Evolutionary conservation across 306 rosid genomes (phyloP).

Genomic region (Ochetophila trinervis): DNA sequence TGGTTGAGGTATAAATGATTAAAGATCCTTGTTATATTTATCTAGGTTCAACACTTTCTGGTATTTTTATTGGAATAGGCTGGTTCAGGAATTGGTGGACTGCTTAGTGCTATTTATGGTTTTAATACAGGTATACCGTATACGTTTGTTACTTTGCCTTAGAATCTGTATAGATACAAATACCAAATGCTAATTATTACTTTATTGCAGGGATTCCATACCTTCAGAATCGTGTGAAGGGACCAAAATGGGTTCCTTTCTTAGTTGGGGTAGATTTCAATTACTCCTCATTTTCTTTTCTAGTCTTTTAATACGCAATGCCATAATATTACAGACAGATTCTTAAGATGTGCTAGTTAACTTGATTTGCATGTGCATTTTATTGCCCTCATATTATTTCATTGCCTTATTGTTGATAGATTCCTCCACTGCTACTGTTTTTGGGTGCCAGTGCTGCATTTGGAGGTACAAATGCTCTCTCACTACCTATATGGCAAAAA

Average conservation of each 20-base stretch:
- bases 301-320: constrained; percentile 4
- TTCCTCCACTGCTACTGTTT: constrained; percentile 76
- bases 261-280: constrained; percentile 61
- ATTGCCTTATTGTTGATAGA: constrained; percentile 38
- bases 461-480: constrained; percentile 57
- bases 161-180: not conserved
- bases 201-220: constrained; percentile 68
- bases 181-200: constrained; percentile 24
- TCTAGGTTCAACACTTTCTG: no score
- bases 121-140: constrained; percentile 68
- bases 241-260: constrained; percentile 98
- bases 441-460: constrained; percentile 83
- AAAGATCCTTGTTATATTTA: not conserved
- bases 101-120: constrained; percentile 75
- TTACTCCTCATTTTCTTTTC: constrained; percentile 14
- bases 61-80: constrained; percentile 39
- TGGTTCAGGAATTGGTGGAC: constrained; percentile 81
- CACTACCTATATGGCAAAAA: not conserved
- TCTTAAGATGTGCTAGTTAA: not conserved
- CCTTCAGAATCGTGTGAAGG: constrained; percentile 74
- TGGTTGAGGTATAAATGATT: not conserved
- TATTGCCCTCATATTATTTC: constrained; percentile 19
- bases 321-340: not conserved
- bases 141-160: constrained; percentile 9
- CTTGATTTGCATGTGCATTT: constrained; percentile 2